Base-by-base conservation (phyloP, 2,329 filamentous ascomycete genomes). In the Lojkania enalia region DNA sequence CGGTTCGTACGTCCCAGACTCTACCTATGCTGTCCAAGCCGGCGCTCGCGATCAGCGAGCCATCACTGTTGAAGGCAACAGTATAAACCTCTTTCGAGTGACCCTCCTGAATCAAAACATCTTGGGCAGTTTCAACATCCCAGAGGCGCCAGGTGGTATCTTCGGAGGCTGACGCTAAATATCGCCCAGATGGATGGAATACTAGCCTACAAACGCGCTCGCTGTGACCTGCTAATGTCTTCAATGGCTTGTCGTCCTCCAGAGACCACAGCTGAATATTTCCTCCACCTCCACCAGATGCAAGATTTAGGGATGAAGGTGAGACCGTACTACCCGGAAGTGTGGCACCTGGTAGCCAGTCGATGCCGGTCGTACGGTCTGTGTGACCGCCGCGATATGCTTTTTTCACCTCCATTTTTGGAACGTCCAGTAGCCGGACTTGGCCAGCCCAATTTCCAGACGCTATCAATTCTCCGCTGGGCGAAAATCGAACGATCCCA, bases 131-230 rank as follows among this genome's bases (percentile, higher is more conserved):
- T 56, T 89, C 85, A 0, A 97, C 83, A 66, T 97, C 92, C 92
- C 94, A 99, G 23, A 99, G 76, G 33, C 92, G 84, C 94, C 94
- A 99, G 0, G 94, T 96, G 2, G 90, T 96, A 66, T 99, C 94
- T 61, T 94, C 94, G 0, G 90, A 96, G 5, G 94, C 94, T 1
- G 91, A 96, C 4, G 92, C 94, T 4, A 97, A 77, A 62, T 92
- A 97, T 50, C 81, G 81, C 3, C 92, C 92, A 0, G 89, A 95
- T 0, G 94, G 94, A 57, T 99, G 94, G 63, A 97, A 96, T 47
- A 96, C 94, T 11, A 95, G 86, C 44, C 92, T 84, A 60, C 90
- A 96, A 6, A 99, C 90, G 49, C 94, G 85, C 42, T 87, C 88
- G 3, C 82, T 85, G 64, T 99, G 94, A 1, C 92, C 94, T 18